Evolutionary conservation across 805 yeast species (phyloP).

Genomic region (Barnettozyma populi): DNA sequence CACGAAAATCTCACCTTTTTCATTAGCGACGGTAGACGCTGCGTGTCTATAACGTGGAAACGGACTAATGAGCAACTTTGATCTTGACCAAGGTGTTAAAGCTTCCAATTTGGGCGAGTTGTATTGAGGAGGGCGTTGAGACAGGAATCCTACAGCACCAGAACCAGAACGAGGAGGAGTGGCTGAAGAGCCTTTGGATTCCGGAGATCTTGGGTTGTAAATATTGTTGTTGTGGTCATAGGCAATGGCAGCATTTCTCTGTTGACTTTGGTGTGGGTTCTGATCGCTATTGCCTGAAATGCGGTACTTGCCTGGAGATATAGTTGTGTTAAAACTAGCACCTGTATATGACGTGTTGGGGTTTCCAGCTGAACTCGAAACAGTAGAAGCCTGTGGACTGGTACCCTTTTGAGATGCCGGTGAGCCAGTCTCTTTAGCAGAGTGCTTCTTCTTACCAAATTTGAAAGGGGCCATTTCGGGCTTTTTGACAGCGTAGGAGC

Average conservation of each 20-base stretch:
- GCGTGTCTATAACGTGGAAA: constrained; percentile 95
- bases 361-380: constrained; percentile 13
- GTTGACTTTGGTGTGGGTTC: constrained; percentile 11
- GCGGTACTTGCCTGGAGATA: constrained; percentile 12
- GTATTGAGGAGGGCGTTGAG: constrained; percentile 18
- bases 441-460: constrained; percentile 42
- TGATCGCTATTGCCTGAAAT: constrained; percentile 2
- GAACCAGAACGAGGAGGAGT: constrained; percentile 11
- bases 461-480: constrained; percentile 49
- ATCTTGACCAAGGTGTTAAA: constrained; percentile 55
- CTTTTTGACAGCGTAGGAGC: background rate
- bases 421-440: constrained; percentile 27
- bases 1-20: constrained; percentile 73
- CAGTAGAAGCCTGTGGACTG: constrained; percentile 24
- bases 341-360: constrained; percentile 10
- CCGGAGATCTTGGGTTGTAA: constrained; percentile 16
- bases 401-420: constrained; percentile 14
- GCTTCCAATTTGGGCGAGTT: background rate
- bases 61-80: constrained; percentile 67
- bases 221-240: constrained; percentile 23
- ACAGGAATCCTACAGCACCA: constrained; percentile 8
- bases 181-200: constrained; percentile 13
- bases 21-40: constrained; percentile 69
- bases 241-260: constrained; percentile 9
- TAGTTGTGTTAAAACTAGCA: constrained; percentile 7